Base-by-base conservation (phyloP, 2,329 filamentous ascomycete genomes). In the Sporothrix phasma region DNA sequence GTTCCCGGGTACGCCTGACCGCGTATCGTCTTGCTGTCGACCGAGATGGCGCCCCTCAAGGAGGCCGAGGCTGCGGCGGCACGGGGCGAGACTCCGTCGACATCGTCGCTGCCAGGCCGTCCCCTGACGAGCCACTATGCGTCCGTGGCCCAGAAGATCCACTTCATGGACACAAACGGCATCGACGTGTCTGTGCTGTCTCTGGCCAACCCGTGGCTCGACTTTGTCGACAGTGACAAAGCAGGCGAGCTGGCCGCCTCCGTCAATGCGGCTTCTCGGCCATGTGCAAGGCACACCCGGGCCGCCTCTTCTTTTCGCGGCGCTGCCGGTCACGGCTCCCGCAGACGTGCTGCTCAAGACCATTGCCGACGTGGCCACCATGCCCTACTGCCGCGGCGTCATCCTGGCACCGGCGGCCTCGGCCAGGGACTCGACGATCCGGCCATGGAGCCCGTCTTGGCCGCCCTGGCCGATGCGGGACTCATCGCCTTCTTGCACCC, bases 171-270 rank as follows among this genome's bases (percentile, higher is more conserved):
- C 73, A 83, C 81, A 17, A 92, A 97, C 76, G 78, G 78, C 62
- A 96, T 97, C 73, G 83, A 88, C 74, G 85, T 88, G 68, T 94
- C 89, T 1, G 89, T 96, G 60, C 85, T 97, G 67, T 94, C 90
- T 0, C 84, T 96, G 24, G 92, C 92, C 15, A 97, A 97, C 72
- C 92, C 92, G 0, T 97, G 92, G 92, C 82, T 97, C 2, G 92
- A 97, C 75, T 97, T 96, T 72, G 76, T 96, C 0, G 73, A 79
- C 10, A 72, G 84, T 0, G 73, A 78, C 3, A 83, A 87, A 68
- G 88, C 89, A 0, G 83, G 81, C 1, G 73, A 75, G 34, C 85
- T 87, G 58, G 90, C 90, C 0, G 72, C 76, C 62, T 79, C 79
- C 0, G 87, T 96, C 73, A 97, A 96, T 74, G 79, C 87, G 90